A percentile compares a stretch with the other conserved stretches of the same genome.
Conservation (phyloP, 768 basidiomycete species). For the Hygrophoropsis aurantiaca region DNA sequence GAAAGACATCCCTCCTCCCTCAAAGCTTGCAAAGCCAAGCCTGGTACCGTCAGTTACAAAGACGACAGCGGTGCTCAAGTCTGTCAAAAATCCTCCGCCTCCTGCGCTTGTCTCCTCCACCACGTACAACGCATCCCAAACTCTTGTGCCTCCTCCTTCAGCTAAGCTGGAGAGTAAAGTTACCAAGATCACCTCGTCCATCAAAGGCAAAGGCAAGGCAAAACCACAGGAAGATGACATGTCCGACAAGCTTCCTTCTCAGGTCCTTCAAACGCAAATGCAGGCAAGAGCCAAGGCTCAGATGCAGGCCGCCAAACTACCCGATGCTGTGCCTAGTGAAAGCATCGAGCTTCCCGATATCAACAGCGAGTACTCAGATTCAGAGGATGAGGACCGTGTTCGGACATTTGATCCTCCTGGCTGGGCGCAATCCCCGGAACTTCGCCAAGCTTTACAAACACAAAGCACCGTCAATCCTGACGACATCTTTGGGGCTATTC, state of each 20-base stretch:
- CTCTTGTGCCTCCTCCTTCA: slow-evolving; percentile 25
- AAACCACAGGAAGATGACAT: slow-evolving; percentile 48
- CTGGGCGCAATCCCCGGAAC: slow-evolving; percentile 92
- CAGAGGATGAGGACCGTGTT: slow-evolving; percentile 83
- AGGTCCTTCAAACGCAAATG: slow-evolving; percentile 65
- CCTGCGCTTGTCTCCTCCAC: slow-evolving; percentile 36
- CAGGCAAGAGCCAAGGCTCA: slow-evolving; percentile 70
- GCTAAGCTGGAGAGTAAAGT: slow-evolving; percentile 30
- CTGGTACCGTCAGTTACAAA: slow-evolving; percentile 24
- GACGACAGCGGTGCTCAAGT: slow-evolving; percentile 29
- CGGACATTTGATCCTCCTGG: slow-evolving; percentile 73
- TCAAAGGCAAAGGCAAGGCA: slow-evolving; percentile 53
- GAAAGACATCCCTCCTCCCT: slow-evolving; percentile 26
- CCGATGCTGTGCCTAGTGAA: slow-evolving; percentile 62
- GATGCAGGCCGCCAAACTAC: slow-evolving; percentile 52
- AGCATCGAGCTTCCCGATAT: slow-evolving; percentile 93
- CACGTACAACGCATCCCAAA: slow-evolving; percentile 39
- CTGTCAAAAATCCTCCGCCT: slow-evolving; percentile 38
- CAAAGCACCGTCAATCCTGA: slow-evolving; percentile 90
- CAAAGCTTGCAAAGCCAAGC: slow-evolving; percentile 31
- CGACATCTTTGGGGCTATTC: slow-evolving; percentile 88
- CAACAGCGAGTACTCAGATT: slow-evolving; percentile 95
- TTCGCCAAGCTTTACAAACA: slow-evolving; percentile 72
- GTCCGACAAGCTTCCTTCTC: slow-evolving; percentile 54
- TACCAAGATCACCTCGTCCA: slow-evolving; percentile 35